Percentiles rank a stretch among this genome's conserved stretches.
Evolutionary conservation across 495 filamentous ascomycete species (phyloP).

Genomic region (Aspergillus kassunensis): DNA sequence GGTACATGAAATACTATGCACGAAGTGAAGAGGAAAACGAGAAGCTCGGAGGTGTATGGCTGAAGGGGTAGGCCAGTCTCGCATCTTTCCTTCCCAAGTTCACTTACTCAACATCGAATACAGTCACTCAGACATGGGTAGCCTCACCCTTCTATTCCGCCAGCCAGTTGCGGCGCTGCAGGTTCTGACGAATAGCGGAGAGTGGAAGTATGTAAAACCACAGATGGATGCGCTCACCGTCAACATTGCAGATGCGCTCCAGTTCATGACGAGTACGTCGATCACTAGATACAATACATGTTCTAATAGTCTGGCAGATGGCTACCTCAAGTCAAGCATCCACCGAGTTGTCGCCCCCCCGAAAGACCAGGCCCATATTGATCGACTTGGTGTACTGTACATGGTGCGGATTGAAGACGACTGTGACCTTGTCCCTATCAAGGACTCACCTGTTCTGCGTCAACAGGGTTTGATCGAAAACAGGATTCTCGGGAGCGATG

Average conservation of each 20-base stretch:
- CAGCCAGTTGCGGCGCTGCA: conserved; percentile 55
- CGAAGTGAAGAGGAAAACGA: conserved; percentile 43
- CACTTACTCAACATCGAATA: neutral
- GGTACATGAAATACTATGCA: conserved; percentile 53
- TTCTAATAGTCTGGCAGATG: conserved; percentile 15
- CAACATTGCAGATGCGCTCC: conserved; percentile 47
- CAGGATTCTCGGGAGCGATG: conserved; percentile 5
- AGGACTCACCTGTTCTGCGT: conserved; percentile 3
- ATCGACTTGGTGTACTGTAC: conserved; percentile 48
- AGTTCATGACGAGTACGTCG: conserved; percentile 32
- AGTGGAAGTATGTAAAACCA: conserved; percentile 30
- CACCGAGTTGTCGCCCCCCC: conserved; percentile 49
- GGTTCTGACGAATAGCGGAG: conserved; percentile 29
- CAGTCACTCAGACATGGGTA: conserved; percentile 51
- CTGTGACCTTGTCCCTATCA: conserved; percentile 2
- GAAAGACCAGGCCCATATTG: conserved; percentile 41
- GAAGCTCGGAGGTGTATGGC: conserved; percentile 37
- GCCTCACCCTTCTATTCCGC: conserved; percentile 50
- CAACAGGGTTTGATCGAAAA: neutral
- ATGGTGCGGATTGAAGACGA: conserved; percentile 41
- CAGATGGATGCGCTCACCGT: conserved; percentile 39
- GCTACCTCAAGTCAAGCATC: conserved; percentile 43
- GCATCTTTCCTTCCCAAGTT: no score
- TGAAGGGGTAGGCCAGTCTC: conserved; percentile 20
- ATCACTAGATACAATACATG: neutral